Evolutionary conservation across 2,329 filamentous ascomycete species (phyloP).

Genomic region (Aspergillus ustus): DNA sequence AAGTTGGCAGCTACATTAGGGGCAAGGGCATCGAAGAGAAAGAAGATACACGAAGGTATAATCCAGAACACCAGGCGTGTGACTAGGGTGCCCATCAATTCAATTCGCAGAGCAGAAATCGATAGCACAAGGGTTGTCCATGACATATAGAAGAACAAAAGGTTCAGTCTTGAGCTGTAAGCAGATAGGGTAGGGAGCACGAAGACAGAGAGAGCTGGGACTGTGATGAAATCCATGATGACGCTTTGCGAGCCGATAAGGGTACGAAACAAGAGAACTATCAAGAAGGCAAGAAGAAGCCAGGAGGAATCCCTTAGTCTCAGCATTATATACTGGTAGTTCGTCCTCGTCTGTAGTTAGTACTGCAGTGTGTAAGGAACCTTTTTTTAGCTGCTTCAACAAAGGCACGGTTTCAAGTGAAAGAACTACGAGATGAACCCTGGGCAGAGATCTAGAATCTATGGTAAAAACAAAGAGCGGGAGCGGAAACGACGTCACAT

Average conservation of each 20-base stretch:
- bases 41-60: conserved; percentile 71
- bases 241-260: background rate
- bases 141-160: conserved; percentile 88
- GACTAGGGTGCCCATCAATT: conserved; percentile 71
- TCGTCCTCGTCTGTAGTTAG: background rate
- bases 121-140: conserved; percentile 84
- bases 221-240: conserved; percentile 55
- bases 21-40: conserved; percentile 71
- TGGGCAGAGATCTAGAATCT: background rate
- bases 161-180: conserved; percentile 78
- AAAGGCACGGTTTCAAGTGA: background rate
- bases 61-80: conserved; percentile 73
- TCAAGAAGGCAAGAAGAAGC: background rate
- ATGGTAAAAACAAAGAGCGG: background rate
- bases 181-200: conserved; percentile 56
- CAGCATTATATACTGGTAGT: background rate
- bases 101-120: conserved; percentile 74
- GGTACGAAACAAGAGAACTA: background rate
- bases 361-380: background rate
- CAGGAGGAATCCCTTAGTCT: background rate
- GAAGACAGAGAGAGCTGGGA: conserved; percentile 36
- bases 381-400: background rate
- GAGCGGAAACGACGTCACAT: background rate
- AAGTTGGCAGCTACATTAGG: conserved; percentile 71
- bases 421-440: background rate